Evolutionary conservation across 2,329 filamentous ascomycete genomes (phyloP), one percentile per base, ranked within the genome.

Genomic region (Colletotrichum echinochloae): DNA sequence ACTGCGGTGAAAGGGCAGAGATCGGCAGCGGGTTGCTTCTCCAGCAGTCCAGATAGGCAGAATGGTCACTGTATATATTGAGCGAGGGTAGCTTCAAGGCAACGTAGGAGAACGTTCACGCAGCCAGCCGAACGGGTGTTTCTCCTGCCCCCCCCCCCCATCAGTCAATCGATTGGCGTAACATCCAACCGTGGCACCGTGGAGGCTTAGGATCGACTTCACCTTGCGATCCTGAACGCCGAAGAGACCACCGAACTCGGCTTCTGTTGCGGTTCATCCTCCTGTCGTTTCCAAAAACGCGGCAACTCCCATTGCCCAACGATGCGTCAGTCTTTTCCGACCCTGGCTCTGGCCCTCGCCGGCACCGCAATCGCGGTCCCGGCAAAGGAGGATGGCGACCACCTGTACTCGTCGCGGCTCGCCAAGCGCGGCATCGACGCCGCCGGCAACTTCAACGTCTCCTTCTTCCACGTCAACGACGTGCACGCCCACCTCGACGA

Each of bases 381-480:
- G 35, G 66, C 65, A 59, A 76, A 73, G 28, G 60, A 73, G 33
- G 80, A 80, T 49, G 83, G 85, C 64, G 86, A 88, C 75, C 81
- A 81, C 16, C 80, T 89, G 33, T 81, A 84, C 75, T 88, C 85
- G 78, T 81, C 80, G 73, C 83, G 83, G 41, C 73, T 86, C 49
- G 74, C 76, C 49, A 88, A 87, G 80, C 85, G 87, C 41, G 84
- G 82, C 70, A 78, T 86, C 56, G 83, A 87, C 73, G 77, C 78
- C 30, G 76, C 81, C 5, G 86, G 85, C 44, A 82, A 88, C 74
- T 88, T 84, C 76, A 88, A 88, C 76, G 84, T 89, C 67, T 87
- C 89, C 8, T 91, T 91, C 81, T 91, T 91, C 80, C 90, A 92
- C 77, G 85, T 92, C 82, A 92, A 92, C 76, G 90, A 92, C 76